Percentiles rank a stretch among this genome's conserved stretches.
Evolutionary conservation across 208 protist species (phyloP).

Genomic region (Crithidia brevicula): DNA sequence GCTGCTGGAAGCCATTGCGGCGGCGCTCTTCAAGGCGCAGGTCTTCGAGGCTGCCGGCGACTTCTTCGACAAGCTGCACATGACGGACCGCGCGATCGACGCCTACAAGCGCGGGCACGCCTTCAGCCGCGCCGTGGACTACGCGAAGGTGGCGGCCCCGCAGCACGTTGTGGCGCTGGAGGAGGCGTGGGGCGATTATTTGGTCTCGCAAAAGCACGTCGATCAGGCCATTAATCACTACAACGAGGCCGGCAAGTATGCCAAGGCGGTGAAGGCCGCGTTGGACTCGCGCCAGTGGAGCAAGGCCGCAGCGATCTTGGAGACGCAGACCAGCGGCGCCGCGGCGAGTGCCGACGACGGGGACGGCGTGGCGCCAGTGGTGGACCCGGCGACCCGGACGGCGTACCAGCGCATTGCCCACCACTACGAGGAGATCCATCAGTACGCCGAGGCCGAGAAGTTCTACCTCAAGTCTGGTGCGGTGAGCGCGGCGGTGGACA

Average conservation of each 20-base stretch:
- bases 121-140: conserved; percentile 95
- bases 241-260: conserved; percentile 94
- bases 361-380: background rate
- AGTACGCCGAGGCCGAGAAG: conserved; percentile 95
- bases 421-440: conserved; percentile 93
- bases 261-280: conserved; percentile 96
- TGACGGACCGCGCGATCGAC: conserved; percentile 94
- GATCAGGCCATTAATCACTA: conserved; percentile 98
- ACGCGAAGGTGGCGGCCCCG: conserved; percentile 77
- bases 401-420: conserved; percentile 94
- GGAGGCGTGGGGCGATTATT: conserved; percentile 97
- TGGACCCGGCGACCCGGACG: conserved; percentile 49
- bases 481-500: conserved; percentile 95
- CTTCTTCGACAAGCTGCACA: conserved; percentile 96
- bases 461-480: conserved; percentile 92
- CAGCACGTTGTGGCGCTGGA: conserved; percentile 87
- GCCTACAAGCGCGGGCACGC: conserved; percentile 94
- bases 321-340: conserved; percentile 57
- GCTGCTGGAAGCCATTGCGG: conserved; percentile 95
- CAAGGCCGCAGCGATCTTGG: conserved; percentile 91
- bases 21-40: conserved; percentile 91
- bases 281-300: conserved; percentile 95
- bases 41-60: conserved; percentile 96
- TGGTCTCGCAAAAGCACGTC: conserved; percentile 95
- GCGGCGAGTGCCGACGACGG: conserved; percentile 15